Percentiles rank a stretch among this genome's conserved stretches.
Conservation (phyloP, 1,139 yeast species). For the Suhomyces panamericanus region DNA sequence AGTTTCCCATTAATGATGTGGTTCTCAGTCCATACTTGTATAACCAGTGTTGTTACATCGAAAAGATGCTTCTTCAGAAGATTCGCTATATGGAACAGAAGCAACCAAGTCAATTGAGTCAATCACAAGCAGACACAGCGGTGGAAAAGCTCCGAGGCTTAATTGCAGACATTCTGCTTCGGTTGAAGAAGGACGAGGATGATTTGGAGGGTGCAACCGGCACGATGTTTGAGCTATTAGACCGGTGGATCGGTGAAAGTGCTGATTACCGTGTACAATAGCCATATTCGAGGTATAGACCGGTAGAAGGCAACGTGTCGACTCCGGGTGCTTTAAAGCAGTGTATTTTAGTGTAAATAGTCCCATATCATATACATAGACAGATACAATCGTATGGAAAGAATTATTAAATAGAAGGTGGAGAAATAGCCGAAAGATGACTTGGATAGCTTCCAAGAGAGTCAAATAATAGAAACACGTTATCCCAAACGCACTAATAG, state of each 20-base stretch:
- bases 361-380: neutral
- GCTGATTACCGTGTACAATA: too few species aligned
- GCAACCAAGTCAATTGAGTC: neutral
- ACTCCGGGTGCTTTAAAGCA: neutral
- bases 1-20: conserved; percentile 34
- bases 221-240: conserved; percentile 27
- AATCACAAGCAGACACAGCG: neutral
- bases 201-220: conserved; percentile 24
- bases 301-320: conserved; percentile 23
- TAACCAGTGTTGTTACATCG: conserved; percentile 34
- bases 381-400: neutral
- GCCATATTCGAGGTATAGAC: conserved; percentile 15
- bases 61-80: conserved; percentile 23
- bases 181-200: conserved; percentile 32
- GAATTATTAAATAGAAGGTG: too few species aligned
- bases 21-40: conserved; percentile 38
- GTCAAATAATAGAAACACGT: too few species aligned
- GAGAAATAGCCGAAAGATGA: too few species aligned
- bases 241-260: conserved; percentile 26
- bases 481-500: too few species aligned
- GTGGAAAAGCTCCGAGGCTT: conserved; percentile 26
- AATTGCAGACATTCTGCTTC: conserved; percentile 34
- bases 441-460: too few species aligned
- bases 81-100: conserved; percentile 10
- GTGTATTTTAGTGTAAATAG: conserved; percentile 10